phyloP scores from a whole-genome alignment of 2,329 filamentous ascomycete species.

The Epichloe hybrida region DNA sequence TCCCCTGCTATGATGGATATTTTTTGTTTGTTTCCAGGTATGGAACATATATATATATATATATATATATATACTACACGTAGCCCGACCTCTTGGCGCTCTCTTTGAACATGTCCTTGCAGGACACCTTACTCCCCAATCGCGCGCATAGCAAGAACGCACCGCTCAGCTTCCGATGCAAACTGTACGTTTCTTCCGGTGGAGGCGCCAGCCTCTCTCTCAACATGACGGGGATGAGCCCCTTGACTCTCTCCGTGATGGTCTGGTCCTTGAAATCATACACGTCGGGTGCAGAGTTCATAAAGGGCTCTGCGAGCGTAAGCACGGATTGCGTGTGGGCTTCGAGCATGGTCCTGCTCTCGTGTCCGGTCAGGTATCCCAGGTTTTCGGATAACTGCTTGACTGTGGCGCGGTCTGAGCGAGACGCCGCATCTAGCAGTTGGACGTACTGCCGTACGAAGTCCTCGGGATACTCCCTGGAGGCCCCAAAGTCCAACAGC shows the following conservation, averaged over 20 bases:
- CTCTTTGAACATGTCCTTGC: constrained; percentile 63
- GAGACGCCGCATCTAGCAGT: constrained; percentile 68
- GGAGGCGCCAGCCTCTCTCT: constrained; percentile 77
- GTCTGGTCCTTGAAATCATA: constrained; percentile 94
- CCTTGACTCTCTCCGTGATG: constrained; percentile 84
- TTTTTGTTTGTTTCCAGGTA: no score
- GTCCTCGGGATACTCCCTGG: constrained; percentile 64
- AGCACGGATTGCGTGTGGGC: constrained; percentile 82
- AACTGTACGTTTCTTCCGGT: constrained; percentile 91
- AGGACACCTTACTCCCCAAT: constrained; percentile 69
- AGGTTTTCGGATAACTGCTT: constrained; percentile 58
- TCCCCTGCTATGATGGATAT: no score
- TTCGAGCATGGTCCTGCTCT: constrained; percentile 73
- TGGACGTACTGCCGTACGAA: constrained; percentile 73
- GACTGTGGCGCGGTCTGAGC: constrained; percentile 50
- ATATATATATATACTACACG: constrained; percentile 2
- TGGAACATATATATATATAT: no score
- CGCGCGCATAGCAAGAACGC: constrained; percentile 86
- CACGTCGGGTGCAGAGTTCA: constrained; percentile 57
- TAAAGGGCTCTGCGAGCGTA: constrained; percentile 86
- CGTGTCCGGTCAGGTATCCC: constrained; percentile 85
- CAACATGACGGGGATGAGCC: constrained; percentile 85
- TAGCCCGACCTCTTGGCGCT: constrained; percentile 29
- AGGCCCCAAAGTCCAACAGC: constrained; percentile 90
- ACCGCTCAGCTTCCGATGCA: constrained; percentile 90